phyloP scores from a whole-genome alignment of 2,329 filamentous ascomycete species.

The Thelonectria discophora region DNA sequence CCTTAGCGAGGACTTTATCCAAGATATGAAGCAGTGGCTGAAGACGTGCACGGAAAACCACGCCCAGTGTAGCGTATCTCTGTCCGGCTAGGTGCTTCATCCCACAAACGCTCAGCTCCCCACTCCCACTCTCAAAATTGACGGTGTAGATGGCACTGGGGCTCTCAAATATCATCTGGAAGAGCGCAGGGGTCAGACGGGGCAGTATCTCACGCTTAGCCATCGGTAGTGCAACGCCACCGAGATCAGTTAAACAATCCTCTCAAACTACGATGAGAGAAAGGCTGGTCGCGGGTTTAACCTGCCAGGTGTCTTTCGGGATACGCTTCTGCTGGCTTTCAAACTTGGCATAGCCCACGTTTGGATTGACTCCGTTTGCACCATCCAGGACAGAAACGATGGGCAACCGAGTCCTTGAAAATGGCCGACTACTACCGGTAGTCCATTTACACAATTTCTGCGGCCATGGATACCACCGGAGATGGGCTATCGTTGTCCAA shows the following conservation, averaged over 20 bases:
- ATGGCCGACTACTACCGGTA: background rate
- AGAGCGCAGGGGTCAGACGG: background rate
- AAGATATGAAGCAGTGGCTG: background rate
- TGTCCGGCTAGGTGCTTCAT: background rate
- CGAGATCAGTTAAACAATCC: background rate
- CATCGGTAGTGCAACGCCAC: background rate
- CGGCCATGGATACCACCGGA: background rate
- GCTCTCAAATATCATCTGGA: background rate
- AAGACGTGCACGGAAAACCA: background rate
- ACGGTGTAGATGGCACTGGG: background rate
- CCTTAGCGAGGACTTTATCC: background rate
- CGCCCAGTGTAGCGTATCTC: background rate
- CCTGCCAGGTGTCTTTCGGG: background rate
- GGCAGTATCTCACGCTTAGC: background rate
- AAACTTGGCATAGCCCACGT: background rate
- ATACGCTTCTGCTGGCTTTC: background rate
- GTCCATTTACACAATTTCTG: background rate
- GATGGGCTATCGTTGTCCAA: background rate
- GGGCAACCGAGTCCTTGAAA: background rate
- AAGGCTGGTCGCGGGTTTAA: background rate
- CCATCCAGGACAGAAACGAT: background rate
- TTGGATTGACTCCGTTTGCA: background rate
- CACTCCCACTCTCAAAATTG: background rate
- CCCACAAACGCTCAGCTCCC: background rate
- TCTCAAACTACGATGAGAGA: background rate